phyloP scores from a whole-genome alignment of 768 basidiomycete species.

The Psilocybe cyanescens region DNA sequence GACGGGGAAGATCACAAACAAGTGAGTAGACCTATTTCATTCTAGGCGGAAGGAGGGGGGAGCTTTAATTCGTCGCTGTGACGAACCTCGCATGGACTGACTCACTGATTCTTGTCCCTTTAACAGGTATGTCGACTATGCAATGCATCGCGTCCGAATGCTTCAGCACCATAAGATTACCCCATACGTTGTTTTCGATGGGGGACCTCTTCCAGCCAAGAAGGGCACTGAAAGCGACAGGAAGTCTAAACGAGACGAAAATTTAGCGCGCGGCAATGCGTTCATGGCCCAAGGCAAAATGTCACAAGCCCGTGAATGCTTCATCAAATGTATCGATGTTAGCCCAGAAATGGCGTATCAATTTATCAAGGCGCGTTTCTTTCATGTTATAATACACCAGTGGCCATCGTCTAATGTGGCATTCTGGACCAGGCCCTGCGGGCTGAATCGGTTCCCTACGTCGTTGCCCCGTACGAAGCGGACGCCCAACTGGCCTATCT shows the following conservation, averaged over 20 bases:
- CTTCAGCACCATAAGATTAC: conserved; percentile 82
- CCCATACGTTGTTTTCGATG: conserved; percentile 96
- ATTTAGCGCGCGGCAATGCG: conserved; percentile 71
- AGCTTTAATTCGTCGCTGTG: neutral
- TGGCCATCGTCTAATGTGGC: conserved; percentile 6
- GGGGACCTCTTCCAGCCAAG: conserved; percentile 95
- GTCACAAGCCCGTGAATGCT: conserved; percentile 83
- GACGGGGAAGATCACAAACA: conserved; percentile 79
- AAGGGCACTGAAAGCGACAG: conserved; percentile 85
- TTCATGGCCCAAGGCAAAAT: conserved; percentile 79
- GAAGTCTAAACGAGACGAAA: conserved; percentile 75
- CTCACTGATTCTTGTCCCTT: neutral
- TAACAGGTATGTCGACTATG: conserved; percentile 91
- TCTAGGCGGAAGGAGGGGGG: neutral
- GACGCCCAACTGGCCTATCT: conserved; percentile 96
- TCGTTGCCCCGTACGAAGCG: conserved; percentile 98
- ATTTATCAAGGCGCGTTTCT: conserved; percentile 80
- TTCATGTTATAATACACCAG: neutral
- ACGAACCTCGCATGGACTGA: neutral
- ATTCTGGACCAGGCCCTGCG: conserved; percentile 69
- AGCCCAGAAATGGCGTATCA: conserved; percentile 98
- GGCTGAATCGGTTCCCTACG: conserved; percentile 78
- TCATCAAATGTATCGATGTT: conserved; percentile 91
- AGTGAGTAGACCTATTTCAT: conserved; percentile 52
- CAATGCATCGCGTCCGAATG: conserved; percentile 90